Base-by-base conservation (phyloP, 2,329 filamentous ascomycete genomes). In the Colletotrichum sp. region DNA sequence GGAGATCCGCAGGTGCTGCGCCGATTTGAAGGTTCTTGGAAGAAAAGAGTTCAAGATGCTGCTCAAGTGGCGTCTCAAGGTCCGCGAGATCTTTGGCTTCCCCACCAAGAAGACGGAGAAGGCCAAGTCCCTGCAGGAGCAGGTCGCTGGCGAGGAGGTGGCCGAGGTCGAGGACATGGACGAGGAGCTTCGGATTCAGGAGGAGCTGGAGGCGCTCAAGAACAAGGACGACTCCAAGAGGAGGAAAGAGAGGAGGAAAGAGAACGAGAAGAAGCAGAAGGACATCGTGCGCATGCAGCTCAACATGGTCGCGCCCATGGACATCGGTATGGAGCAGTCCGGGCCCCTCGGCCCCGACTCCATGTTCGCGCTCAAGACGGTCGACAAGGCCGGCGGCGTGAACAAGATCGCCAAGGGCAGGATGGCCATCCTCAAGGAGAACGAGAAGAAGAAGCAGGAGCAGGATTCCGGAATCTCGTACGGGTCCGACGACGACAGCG, bases 251-350 rank as follows among this genome's bases (percentile, higher is more conserved):
- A 92, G 94, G 79, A 91, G 96, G 78, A 94, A 91, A 80, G 96
- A 98, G 76, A 99, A 99, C 78, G 97, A 99, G 84, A 93, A 93
- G 84, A 98, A 98, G 85, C 95, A 97, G 79, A 97, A 95, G 79
- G 97, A 98, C 78, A 95, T 98, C 76, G 90, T 98, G n/a, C 93
- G 97, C 38, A 94, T 99, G 94, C 97, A 99, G 84, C 92, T 99
- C 88, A 94, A 98, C 86, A 99, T 99, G 97, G 94, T 93, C 3
- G 94, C 96, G 1, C 97, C 97, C 9, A 97, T 95, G 89, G 97
- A 99, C 78, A 98, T 99, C 77, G 97, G 97, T 81, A 91, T 98
- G 86, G 97, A 98, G 82, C 95, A 97, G 84, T 87, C 91, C 28
- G 95, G 95, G 0, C 94, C 95, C 0, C 88, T 91, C 66, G 96